Evolutionary conservation across 2,329 filamentous ascomycete genomes (phyloP).

Genomic region (Ophiosphaerella korrae): DNA sequence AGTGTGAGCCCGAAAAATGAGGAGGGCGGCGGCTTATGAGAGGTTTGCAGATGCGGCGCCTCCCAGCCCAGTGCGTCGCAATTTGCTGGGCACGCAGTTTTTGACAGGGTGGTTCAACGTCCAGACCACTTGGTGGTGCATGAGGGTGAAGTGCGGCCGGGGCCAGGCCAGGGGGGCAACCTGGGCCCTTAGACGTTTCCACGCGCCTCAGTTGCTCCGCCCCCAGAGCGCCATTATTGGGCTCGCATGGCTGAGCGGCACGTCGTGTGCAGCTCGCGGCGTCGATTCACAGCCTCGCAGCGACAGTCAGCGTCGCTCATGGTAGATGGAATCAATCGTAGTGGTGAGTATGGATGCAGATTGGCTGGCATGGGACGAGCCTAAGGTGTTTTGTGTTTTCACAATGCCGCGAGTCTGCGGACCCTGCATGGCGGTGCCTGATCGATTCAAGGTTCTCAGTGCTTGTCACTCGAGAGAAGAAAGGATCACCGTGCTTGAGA

Average conservation of each 20-base stretch:
- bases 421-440: slow-evolving; percentile 6
- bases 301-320: too few relatives aligned
- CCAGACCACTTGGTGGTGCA: slow-evolving; percentile 8
- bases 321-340: too few relatives aligned
- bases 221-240: neutral
- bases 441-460: slow-evolving; percentile 3
- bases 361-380: too few relatives aligned
- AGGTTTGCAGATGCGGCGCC: slow-evolving; percentile 1
- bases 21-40: neutral
- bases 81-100: neutral
- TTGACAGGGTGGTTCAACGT: neutral
- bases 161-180: slow-evolving; percentile 2
- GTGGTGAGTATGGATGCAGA: too few relatives aligned
- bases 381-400: too few relatives aligned
- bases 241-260: neutral
- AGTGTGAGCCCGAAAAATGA: neutral
- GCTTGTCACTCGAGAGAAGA: neutral
- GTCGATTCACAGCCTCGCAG: too few relatives aligned
- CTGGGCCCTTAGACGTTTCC: neutral
- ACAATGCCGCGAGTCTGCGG: neutral
- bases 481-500: slow-evolving; percentile 8
- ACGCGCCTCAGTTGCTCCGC: slow-evolving; percentile 4
- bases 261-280: too few relatives aligned
- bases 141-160: slow-evolving; percentile 5
- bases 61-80: slow-evolving; percentile 5